These are phyloP conservation scores for Cyberlindnera xylosilytica DNA, from an alignment of 805 yeast species.

Conservation along the genomic window DNA sequence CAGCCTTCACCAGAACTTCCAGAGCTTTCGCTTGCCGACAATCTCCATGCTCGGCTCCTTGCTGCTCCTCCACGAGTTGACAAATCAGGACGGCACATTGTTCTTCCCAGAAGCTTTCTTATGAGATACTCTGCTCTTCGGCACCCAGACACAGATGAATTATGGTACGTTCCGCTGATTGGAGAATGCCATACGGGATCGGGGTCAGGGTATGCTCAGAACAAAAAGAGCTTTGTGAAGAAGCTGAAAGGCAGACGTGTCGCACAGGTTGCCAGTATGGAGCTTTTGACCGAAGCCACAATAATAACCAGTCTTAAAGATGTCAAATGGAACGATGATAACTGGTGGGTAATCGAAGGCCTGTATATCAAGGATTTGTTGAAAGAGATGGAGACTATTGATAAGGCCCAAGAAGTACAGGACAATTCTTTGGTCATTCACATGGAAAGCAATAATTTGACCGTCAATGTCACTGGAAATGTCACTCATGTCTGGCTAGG, in stretches of 20 bases:
- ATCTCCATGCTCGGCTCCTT: conserved; percentile 21
- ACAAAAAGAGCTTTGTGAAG: background rate
- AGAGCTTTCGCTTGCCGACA: background rate
- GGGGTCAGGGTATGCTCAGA: conserved; percentile 16
- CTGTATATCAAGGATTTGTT: conserved; percentile 12
- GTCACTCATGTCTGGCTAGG: background rate
- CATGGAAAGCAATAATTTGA: background rate
- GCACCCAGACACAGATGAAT: conserved; percentile 3
- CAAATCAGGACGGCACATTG: conserved; percentile 29
- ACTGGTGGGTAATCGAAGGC: conserved; percentile 11
- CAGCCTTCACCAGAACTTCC: background rate
- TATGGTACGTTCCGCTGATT: conserved; percentile 16
- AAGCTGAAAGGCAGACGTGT: conserved; percentile 7
- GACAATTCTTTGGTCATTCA: background rate
- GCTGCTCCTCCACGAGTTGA: conserved; percentile 44
- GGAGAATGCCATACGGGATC: conserved; percentile 3
- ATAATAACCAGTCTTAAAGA: conserved; percentile 12
- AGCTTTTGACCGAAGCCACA: conserved; percentile 10
- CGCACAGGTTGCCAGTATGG: conserved; percentile 16
- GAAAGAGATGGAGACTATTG: background rate
- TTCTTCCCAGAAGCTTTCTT: conserved; percentile 12
- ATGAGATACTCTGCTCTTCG: conserved; percentile 11
- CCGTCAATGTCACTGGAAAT: background rate
- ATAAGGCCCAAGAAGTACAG: background rate
- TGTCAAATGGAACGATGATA: conserved; percentile 14